phyloP scores from a whole-genome alignment of 2,329 filamentous ascomycete species.

The Pseudogymnoascus sp. region DNA sequence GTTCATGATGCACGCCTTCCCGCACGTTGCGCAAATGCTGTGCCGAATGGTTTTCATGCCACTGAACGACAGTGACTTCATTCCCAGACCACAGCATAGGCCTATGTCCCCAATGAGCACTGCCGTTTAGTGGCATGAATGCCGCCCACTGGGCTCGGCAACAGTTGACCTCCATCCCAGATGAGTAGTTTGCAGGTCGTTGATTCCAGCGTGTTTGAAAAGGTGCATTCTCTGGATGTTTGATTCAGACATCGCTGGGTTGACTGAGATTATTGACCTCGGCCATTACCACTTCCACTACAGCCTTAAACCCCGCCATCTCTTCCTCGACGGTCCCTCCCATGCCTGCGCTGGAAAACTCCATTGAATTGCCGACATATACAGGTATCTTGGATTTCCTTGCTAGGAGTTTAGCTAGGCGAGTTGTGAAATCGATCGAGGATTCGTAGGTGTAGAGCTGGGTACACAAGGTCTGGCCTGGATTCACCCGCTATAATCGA shows the following conservation, averaged over 20 bases:
- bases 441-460: slow-evolving; percentile 66
- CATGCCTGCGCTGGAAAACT: slow-evolving; percentile 61
- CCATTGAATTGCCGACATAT: slow-evolving; percentile 87
- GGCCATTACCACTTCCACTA: slow-evolving; percentile 60
- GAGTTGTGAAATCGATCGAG: slow-evolving; percentile 77
- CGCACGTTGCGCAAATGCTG: background rate
- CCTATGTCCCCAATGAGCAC: background rate
- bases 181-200: background rate
- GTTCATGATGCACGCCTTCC: background rate
- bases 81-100: background rate
- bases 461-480: slow-evolving; percentile 61
- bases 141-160: background rate
- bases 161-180: background rate
- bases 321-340: slow-evolving; percentile 86
- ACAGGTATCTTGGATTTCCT: slow-evolving; percentile 61
- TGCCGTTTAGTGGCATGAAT: too few species aligned
- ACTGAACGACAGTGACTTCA: slow-evolving; percentile 1
- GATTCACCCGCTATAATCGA: slow-evolving; percentile 28
- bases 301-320: slow-evolving; percentile 73
- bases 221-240: background rate
- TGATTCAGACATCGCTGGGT: background rate
- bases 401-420: slow-evolving; percentile 77
- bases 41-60: background rate
- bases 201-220: background rate
- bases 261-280: slow-evolving; percentile 34